Conservation (phyloP, 2,329 filamentous ascomycete genomes). For the Catunica adiposa region DNA sequence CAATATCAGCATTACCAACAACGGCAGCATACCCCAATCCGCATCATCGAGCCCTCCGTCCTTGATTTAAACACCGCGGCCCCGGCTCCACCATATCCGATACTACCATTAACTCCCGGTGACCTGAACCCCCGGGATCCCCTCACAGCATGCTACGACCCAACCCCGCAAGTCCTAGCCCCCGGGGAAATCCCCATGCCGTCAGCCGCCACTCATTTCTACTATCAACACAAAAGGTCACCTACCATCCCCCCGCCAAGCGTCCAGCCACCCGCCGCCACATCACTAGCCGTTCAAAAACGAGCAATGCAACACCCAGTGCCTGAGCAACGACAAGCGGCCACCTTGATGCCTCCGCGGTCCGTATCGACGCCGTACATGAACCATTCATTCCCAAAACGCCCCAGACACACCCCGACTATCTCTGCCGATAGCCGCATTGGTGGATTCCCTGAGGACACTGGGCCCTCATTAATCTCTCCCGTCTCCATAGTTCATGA, state of each 20-base stretch:
- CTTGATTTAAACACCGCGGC: slow-evolving; percentile 4
- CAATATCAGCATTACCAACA: background rate
- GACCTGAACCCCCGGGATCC: slow-evolving; percentile 12
- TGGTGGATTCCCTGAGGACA: no score
- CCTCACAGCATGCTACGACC: slow-evolving; percentile 7
- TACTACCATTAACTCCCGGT: slow-evolving; percentile 9
- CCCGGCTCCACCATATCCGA: slow-evolving; percentile 1
- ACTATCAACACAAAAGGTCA: background rate
- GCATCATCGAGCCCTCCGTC: background rate
- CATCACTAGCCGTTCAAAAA: no score
- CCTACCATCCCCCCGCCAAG: no score
- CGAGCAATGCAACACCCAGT: no score
- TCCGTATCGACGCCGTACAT: no score
- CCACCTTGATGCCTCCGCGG: no score
- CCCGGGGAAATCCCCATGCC: background rate
- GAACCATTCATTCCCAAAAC: background rate
- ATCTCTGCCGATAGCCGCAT: no score
- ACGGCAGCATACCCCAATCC: background rate
- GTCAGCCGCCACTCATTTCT: background rate
- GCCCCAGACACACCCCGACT: background rate
- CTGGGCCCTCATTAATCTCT: background rate
- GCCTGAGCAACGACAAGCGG: no score
- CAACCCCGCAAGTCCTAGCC: background rate
- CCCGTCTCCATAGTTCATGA: background rate
- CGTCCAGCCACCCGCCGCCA: no score